phyloP scores from a whole-genome alignment of 2,329 filamentous ascomycete genomes.

The Alternaria triticimaculans region DNA sequence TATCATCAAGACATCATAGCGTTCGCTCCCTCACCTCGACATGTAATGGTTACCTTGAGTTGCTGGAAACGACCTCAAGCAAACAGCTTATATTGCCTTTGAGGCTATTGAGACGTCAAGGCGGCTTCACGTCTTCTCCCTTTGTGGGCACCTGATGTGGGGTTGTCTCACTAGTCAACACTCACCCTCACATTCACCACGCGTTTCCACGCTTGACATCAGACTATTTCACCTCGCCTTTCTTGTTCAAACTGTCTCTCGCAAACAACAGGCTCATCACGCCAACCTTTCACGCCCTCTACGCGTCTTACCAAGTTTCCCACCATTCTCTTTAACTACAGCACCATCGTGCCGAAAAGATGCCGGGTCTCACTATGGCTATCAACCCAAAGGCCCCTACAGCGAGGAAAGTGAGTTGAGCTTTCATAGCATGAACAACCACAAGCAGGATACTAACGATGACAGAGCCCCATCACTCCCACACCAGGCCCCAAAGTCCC shows the following conservation, averaged over 20 bases:
- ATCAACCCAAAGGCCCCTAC: slow-evolving; percentile 6
- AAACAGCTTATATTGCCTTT: neutral
- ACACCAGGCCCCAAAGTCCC: neutral
- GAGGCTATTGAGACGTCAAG: neutral
- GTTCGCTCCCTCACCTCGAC: neutral
- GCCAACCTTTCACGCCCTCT: neutral
- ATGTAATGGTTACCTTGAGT: rapidly evolving
- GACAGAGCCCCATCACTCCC: neutral
- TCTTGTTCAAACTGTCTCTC: neutral
- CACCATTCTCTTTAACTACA: neutral
- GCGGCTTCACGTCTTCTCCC: neutral
- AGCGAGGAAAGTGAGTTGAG: slow-evolving; percentile 14
- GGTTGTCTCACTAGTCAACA: neutral
- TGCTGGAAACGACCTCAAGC: neutral
- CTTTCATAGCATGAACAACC: too few species aligned
- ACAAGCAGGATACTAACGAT: neutral
- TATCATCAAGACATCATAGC: neutral
- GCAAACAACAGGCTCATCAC: neutral
- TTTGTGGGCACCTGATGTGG: neutral
- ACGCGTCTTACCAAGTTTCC: neutral
- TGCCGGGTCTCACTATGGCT: neutral
- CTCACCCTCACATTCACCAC: neutral
- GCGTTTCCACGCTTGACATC: neutral
- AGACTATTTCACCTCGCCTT: neutral
- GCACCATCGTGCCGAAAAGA: neutral